Percentiles rank a stretch among this genome's conserved stretches.
These are phyloP conservation scores for Dactylellina haptotyla DNA, from an alignment of 2,329 filamentous ascomycete genomes.

Conservation along the genomic window DNA sequence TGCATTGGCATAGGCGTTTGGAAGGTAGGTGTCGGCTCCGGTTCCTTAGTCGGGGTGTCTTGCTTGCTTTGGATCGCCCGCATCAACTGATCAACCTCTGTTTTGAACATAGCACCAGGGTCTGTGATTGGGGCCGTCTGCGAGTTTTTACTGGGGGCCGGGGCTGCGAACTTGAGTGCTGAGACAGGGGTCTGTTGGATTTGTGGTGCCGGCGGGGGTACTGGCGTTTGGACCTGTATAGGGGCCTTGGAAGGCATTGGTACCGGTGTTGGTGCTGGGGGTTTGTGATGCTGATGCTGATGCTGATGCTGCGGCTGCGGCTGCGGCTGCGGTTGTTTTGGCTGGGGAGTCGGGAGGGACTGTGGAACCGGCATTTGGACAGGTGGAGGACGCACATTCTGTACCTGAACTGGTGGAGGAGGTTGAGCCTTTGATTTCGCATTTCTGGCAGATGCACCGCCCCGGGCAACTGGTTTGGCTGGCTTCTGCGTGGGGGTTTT, in stretches of 20 bases:
- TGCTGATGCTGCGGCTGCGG: slow-evolving; percentile 53
- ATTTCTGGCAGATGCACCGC: slow-evolving; percentile 22
- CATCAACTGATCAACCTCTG: slow-evolving; percentile 87
- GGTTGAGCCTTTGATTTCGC: slow-evolving; percentile 40
- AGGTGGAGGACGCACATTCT: slow-evolving; percentile 25
- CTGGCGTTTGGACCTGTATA: slow-evolving; percentile 38
- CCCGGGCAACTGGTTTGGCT: slow-evolving; percentile 32
- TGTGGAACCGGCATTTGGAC: slow-evolving; percentile 46
- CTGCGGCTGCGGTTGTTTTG: slow-evolving; percentile 54
- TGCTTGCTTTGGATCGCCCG: slow-evolving; percentile 80
- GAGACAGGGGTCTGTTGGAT: slow-evolving; percentile 27
- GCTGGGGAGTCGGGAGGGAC: slow-evolving; percentile 51
- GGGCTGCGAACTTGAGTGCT: slow-evolving; percentile 43
- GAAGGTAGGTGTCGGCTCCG: slow-evolving; percentile 22
- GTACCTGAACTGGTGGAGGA: slow-evolving; percentile 16
- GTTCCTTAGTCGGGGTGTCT: slow-evolving; percentile 31
- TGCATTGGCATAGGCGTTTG: slow-evolving; percentile 18
- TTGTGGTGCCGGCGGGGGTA: slow-evolving; percentile 26
- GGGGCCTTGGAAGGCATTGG: slow-evolving; percentile 37
- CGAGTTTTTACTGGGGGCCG: slow-evolving; percentile 51
- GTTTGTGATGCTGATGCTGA: slow-evolving; percentile 59
- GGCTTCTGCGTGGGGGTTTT: slow-evolving; percentile 37
- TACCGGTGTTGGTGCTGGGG: slow-evolving; percentile 15
- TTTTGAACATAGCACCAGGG: slow-evolving; percentile 74
- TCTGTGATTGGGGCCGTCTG: slow-evolving; percentile 59